Percentiles rank a stretch among this genome's conserved stretches.
Evolutionary conservation across 148 eudicot species (phyloP).

Genomic region (Cornus kousa): DNA sequence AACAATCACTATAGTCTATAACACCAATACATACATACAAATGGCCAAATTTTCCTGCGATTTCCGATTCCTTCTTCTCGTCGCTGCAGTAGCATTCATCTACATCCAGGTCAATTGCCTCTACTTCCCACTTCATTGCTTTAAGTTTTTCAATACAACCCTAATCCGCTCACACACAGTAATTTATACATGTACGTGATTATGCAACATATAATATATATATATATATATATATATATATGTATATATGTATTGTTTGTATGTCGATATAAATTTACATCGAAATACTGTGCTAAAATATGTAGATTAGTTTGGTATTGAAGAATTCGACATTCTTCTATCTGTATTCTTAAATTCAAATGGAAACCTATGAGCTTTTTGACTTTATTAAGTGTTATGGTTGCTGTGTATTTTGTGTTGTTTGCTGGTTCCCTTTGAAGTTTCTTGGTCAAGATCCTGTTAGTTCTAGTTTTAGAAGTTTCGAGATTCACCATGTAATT

Average conservation of each 20-base stretch:
- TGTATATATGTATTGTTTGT: too few relatives aligned
- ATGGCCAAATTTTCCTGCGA: conserved; percentile 59
- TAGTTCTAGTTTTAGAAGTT: not conserved
- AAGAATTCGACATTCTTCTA: too few relatives aligned
- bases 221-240: too few relatives aligned
- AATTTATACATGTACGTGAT: too few relatives aligned
- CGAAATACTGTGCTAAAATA: not conserved
- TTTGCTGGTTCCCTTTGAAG: not conserved
- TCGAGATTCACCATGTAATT: too few relatives aligned
- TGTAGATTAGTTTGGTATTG: too few relatives aligned
- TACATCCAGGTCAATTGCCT: conserved; percentile 63
- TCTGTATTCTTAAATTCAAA: too few relatives aligned
- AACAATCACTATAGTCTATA: not conserved
- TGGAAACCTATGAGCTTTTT: too few relatives aligned
- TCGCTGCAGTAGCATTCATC: conserved; percentile 67
- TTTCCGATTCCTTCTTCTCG: conserved; percentile 69
- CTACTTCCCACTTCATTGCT: not conserved
- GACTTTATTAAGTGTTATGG: too few relatives aligned
- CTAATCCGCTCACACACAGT: conserved; percentile 1
- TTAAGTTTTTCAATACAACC: not conserved
- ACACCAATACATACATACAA: not conserved
- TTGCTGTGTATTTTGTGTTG: too few relatives aligned
- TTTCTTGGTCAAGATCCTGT: not conserved
- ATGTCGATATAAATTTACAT: too few relatives aligned
- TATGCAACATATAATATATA: not conserved